A percentile compares a stretch with the other conserved stretches of the same genome.
phyloP scores from a whole-genome alignment of 73 alveolate genomes.

The Effrenium voratum region DNA sequence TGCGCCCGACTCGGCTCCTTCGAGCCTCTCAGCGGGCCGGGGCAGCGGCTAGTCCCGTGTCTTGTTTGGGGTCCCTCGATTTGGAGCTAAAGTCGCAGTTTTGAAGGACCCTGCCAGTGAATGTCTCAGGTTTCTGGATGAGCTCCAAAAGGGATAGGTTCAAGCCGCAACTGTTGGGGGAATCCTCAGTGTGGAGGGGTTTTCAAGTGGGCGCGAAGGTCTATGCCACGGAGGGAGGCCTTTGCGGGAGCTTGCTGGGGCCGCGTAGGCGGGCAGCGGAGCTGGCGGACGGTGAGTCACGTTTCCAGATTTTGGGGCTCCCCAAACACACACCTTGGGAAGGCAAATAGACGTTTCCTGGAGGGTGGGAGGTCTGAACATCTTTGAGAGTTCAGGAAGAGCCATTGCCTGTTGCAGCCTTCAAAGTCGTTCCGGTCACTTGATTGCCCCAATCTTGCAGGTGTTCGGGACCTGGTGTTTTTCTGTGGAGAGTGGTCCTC shows the following conservation, averaged over 20 bases:
- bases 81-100: no score
- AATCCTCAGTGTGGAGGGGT: background rate
- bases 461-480: no score
- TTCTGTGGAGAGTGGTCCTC: no score
- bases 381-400: background rate
- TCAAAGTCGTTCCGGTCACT: background rate
- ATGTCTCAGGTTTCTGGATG: background rate
- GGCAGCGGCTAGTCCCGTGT: no score
- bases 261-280: background rate
- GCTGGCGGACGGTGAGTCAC: no score
- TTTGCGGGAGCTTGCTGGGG: conserved; percentile 81
- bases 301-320: no score
- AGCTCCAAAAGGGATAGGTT: background rate
- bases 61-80: no score
- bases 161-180: background rate
- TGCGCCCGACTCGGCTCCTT: no score
- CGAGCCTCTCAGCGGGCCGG: no score
- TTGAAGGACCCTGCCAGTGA: background rate
- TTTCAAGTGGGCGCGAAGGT: background rate
- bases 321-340: no score
- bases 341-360: background rate
- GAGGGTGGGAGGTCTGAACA: background rate
- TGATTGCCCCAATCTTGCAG: background rate
- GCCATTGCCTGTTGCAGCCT: background rate
- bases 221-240: conserved; percentile 67